Base-by-base conservation (phyloP, 2,329 filamentous ascomycete genomes). In the Cucurbitaria berberidis region DNA sequence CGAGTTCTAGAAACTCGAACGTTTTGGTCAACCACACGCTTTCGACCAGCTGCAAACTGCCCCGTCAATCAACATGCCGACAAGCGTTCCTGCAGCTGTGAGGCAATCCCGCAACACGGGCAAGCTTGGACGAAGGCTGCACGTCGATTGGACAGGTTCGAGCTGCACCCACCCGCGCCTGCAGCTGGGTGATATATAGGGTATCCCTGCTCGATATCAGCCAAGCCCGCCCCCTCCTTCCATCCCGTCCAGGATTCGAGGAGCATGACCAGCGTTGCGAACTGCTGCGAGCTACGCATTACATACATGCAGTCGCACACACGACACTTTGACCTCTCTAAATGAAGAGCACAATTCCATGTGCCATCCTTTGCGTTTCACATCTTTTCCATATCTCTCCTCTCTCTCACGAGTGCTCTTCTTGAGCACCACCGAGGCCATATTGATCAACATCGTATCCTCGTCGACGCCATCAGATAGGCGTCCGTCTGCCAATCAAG, bases 31-130 rank as follows among this genome's bases (percentile, higher is more conserved):
- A 34, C 39, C 27, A 36, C 35, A 41, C 45, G 46, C 47, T n/a
- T 26, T 46, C 49, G 49, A 64, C 56, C 60, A 57, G 43, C 57
- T 65, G 59, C 60, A 60, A 53, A 54, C 53, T 58, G 48, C n/a
- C n/a, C n/a, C n/a, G n/a, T n/a, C n/a, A n/a, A n/a, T 62, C 57
- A 57, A 57, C 65, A 52, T 58, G 48, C 61, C 57, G 57, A 57
- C 65, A 52, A 62, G 59, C 53, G 72, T 74, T 74, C 72, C 72
- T 74, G 72, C 70, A 74, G 70, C 66, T 65, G 59, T 65, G 62
- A 68, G 68, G 68, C 62, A 60, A 65, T 70, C 64, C 68, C 69
- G 69, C 70, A 61, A 64, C 63, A 60, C 62, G 64, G 58, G 48
- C 57, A 51, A 47, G 56, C 67, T 66, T 66, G 60, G 48, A 40